Base-by-base conservation (phyloP, 192 early-diverging fungal species). In the Oehlia diaphana region DNA sequence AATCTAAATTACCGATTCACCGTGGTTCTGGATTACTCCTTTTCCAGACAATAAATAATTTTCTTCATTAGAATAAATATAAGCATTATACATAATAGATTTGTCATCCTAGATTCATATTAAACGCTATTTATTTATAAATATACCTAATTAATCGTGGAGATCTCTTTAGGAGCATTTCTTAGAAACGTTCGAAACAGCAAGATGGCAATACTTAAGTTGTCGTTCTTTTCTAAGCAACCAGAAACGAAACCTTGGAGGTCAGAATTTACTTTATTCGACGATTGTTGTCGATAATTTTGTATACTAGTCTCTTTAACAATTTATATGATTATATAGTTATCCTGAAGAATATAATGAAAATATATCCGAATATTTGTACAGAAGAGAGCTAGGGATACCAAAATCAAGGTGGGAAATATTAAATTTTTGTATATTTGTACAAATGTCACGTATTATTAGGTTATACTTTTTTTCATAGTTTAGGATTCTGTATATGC, bases 151-250 rank as follows among this genome's bases (percentile, higher is more conserved):
- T 68, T 35, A 31, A 68, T 10, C 67, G 16, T 68, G 67, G 67
- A 68, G 67, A 28, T 68, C 67, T 68, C 67, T 19, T 35, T 68
- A 68, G 37, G 67, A 35, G 67, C 67, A 42, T 68, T 68, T 19
- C 33, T 68, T 19, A 68, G 67, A 19, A 68, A 68, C 67, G 67
- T 68, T 68, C 67, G 67, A 35, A 68, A 42, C 16, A 68, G 67
- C 33, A 72, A 72, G 42, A 72, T 72, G 69, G 69, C 69, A 26
- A 72, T 72, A 5, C 23, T 72, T 2, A 72, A 72, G 42, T 26
- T 72, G 37, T 49, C 69, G 21, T 72, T 72, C 42, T 72, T 72
- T 72, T 72, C 69, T 49, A 72, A 72, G 50, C 69, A 72, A 28
- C 69, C 23, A 72, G 69, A 72, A 47, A 7, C 42, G 26, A 72